Percentiles rank a stretch among this genome's conserved stretches.
phyloP scores from a whole-genome alignment of 129 eudicot genomes.

The Calendula officinalis region DNA sequence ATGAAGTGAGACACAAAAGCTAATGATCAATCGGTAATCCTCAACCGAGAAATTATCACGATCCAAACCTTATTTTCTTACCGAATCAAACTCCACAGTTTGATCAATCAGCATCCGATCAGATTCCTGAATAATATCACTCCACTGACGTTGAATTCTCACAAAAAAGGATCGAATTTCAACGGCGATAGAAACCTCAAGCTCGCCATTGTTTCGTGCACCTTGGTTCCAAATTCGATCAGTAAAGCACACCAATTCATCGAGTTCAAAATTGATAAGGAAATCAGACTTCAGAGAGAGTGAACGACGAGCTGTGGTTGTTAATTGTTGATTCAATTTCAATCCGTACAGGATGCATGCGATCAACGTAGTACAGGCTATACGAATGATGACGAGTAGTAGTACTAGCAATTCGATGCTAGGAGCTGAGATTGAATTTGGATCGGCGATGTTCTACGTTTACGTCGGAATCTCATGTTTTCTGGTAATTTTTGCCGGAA shows the following conservation, averaged over 20 bases:
- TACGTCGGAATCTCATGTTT: constrained; percentile 72
- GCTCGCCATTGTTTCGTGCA: constrained; percentile 14
- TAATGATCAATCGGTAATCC: too few relatives aligned
- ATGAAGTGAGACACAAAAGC: too few relatives aligned
- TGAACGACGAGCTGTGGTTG: constrained; percentile 1
- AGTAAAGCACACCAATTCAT: not conserved
- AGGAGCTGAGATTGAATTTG: constrained; percentile 65
- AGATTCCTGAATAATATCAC: not conserved
- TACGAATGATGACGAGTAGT: constrained; percentile 33
- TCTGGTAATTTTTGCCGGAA: constrained; percentile 77
- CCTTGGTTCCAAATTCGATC: not conserved
- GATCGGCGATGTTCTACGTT: constrained; percentile 62
- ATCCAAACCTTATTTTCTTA: too few relatives aligned
- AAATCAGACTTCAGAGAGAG: not conserved
- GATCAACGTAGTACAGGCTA: constrained; percentile 48
- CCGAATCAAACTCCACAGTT: not conserved
- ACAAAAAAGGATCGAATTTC: not conserved
- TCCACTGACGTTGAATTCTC: not conserved
- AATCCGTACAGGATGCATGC: constrained; percentile 35
- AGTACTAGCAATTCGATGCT: constrained; percentile 17
- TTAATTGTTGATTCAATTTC: constrained; percentile 6
- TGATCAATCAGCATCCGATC: constrained; percentile 1
- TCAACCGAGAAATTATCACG: too few relatives aligned
- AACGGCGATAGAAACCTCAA: not conserved
- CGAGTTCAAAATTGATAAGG: not conserved